These are phyloP conservation scores for Volvox reticuliferus DNA, from an alignment of 139 green algal genomes.

Conservation along the genomic window DNA sequence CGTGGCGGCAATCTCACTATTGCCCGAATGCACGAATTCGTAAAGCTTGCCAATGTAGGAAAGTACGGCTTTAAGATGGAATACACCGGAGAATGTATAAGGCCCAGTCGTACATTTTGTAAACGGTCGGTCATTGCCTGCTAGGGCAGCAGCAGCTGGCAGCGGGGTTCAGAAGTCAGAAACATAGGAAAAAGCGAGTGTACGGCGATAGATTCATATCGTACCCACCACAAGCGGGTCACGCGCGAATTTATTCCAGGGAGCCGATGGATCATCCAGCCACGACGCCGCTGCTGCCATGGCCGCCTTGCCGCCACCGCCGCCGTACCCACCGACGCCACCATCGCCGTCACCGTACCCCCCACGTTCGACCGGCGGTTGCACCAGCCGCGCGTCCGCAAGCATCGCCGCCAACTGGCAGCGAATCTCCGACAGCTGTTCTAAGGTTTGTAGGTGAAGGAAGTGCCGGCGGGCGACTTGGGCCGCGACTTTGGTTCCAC, in stretches of 20 bases:
- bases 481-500: not conserved
- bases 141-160: no score
- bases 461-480: conserved; percentile 45
- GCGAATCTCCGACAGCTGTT: conserved; percentile 87
- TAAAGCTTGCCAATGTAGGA: no score
- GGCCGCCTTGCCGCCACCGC: conserved; percentile 33
- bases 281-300: conserved; percentile 31
- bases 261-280: conserved; percentile 63
- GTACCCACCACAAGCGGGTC: conserved; percentile 57
- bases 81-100: no score
- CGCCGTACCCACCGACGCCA: conserved; percentile 10
- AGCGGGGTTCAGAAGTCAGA: no score
- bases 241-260: conserved; percentile 66
- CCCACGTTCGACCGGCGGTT: not conserved
- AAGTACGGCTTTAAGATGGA: no score
- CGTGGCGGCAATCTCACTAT: no score
- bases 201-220: no score
- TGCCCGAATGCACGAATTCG: no score
- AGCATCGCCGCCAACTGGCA: conserved; percentile 90
- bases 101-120: no score
- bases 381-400: conserved; percentile 75
- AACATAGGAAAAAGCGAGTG: no score
- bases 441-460: conserved; percentile 74
- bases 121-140: no score
- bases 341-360: not conserved